Evolutionary conservation across 139 green algal genomes (phyloP).

Genomic region (Eudorina sp.): DNA sequence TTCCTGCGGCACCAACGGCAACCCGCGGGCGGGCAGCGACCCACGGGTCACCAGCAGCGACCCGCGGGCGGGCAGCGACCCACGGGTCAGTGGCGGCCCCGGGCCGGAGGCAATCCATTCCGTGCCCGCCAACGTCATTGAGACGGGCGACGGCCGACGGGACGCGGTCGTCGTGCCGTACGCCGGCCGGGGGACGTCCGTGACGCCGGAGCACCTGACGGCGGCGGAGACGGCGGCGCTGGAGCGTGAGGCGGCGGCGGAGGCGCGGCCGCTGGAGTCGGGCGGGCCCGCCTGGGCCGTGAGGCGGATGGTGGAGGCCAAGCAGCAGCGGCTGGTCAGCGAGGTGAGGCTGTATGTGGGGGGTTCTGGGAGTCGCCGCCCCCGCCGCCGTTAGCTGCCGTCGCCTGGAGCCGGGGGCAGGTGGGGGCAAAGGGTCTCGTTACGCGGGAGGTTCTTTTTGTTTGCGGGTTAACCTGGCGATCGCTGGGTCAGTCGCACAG

Average conservation of each 20-base stretch:
- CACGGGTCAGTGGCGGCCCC: no score
- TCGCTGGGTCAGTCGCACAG: no score
- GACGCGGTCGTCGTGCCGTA: not conserved
- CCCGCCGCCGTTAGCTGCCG: no score
- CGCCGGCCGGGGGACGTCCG: not conserved
- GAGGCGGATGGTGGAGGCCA: not conserved
- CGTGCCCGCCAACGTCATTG: no score
- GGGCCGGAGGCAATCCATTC: no score
- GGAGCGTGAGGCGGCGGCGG: no score
- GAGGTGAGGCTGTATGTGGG: not conserved
- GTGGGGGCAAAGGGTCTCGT: not conserved
- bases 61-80: no score
- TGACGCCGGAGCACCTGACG: not conserved
- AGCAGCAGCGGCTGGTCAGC: not conserved
- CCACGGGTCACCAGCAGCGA: no score
- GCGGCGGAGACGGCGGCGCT: not conserved
- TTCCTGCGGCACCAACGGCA: no score
- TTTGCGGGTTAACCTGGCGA: no score
- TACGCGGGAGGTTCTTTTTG: not conserved
- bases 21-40: no score
- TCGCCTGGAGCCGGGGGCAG: no score
- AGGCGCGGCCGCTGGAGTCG: not conserved
- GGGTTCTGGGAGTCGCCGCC: not conserved
- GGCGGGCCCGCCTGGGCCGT: not conserved
- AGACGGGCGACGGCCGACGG: not conserved